Evolutionary conservation across 495 filamentous ascomycete genomes (phyloP), one percentile per base, ranked within the genome.

Genomic region (Aspergillus sclerotiicarbonarius): DNA sequence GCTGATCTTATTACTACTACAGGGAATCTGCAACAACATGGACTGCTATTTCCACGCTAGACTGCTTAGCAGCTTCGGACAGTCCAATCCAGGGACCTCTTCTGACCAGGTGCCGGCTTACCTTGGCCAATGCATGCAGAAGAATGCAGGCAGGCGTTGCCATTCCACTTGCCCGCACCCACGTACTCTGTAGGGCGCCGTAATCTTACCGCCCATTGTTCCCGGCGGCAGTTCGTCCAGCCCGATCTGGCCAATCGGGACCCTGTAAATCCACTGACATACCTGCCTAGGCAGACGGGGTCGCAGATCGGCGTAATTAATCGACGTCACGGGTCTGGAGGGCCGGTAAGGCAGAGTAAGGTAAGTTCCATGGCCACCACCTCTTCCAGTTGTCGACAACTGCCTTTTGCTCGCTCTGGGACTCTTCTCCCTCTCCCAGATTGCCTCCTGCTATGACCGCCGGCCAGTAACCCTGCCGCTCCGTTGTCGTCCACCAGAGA

Each of bases 311-410:
- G 6, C 18, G 52, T 49, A 41, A 33, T 51, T 16, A 16, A 60
- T 50, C 47, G 55, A 51, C 37, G 47, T 57, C 55, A 57, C 54
- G 56, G 45, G 45, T 54, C 35, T 51, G 50, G 32, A 16, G 45
- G 35, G 35, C 49, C 33, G 30, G 32, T 54, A 50, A 31, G 41
- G 44, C 18, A 21, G 44, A 47, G 44, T 25, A 49, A 16, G 46
- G 19, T 13, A 49, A 49, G 25, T 50, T 31, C 25, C 25, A 31
- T 31, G 47, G 20, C 46, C 21, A 16, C 21, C 18, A 3, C 25
- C 25, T 25, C 25, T 5, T 19, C 46, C n/a, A 49, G 21, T 30
- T 49, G 46, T 30, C 46, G 25, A 49, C 46, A 21, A 13, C 21
- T n/a, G 47, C 46, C 29, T 49, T 49, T 30, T 16, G 0, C 21